Evolutionary conservation across 2,329 filamentous ascomycete species (phyloP), one percentile per base, ranked within the genome.

Genomic region (Escovopsis sp.): DNA sequence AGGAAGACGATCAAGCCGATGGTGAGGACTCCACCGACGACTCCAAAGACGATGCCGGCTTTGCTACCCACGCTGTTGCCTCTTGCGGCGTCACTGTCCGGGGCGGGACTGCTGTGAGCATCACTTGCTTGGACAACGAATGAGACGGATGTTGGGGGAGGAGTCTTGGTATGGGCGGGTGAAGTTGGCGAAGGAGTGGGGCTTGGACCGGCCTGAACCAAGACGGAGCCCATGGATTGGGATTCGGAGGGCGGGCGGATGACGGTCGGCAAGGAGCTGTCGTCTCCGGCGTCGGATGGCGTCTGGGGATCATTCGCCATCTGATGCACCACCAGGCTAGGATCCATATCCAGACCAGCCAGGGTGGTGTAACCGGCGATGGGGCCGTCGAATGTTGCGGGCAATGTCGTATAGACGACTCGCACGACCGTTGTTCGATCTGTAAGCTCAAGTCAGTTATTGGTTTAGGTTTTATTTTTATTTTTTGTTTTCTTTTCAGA

Each of bases 21-120:
- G 3, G 80, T 61, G 30, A 80, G 73, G 26, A 94, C 53, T 39
- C 75, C 75, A 6, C 81, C 68, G 30, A 95, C 63, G 39, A 93
- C 76, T 54, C 87, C 88, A 56, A 95, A 79, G 6, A 82, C 85
- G 47, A 95, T 74, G 46, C 91, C 91, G 36, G 86, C 88, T 61
- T 86, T 91, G 36, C 64, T 58, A 28, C 64, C 71, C 8, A 60
- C 47, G 39, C 53, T 59, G 33, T 49, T 53, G 7, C 56, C 53
- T 12, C 49, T 39, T 9, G 45, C 40, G 6, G 35, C 38, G 4
- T 38, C 37, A 19, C 42, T 36, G 3, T n/a, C 34, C 3, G 39
- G 32, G 4, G 52, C 45, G 4, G 49, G 33, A 8, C 45, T 40
- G 15, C 50, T 44, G 4, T 53, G 44, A 6, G 51, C 51, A 33